Evolutionary conservation across 306 rosid species (phyloP).

Genomic region (Cucumis cinereus): DNA sequence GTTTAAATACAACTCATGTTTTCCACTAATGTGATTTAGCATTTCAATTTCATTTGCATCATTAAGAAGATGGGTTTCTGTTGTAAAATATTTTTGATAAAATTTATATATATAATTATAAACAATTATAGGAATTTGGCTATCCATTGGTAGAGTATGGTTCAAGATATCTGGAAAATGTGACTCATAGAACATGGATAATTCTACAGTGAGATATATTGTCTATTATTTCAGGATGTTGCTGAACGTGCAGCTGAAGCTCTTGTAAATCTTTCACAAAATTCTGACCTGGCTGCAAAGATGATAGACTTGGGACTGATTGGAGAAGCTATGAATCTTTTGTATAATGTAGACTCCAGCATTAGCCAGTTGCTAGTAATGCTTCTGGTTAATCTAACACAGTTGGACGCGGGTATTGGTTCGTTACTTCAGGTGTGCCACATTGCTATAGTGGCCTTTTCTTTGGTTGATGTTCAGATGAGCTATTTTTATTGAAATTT

Average conservation of each 20-base stretch:
- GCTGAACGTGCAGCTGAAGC: conserved; percentile 80
- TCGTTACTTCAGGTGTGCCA: conserved; percentile 74
- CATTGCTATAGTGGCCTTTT: neutral
- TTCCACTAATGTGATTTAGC: neutral
- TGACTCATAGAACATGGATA: neutral
- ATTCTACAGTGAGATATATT: neutral
- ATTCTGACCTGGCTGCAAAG: conserved; percentile 40
- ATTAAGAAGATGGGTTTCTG: neutral
- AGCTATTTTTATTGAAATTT: neutral
- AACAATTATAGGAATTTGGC: neutral
- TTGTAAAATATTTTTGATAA: neutral
- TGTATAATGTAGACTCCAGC: conserved; percentile 48
- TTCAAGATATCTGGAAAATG: neutral
- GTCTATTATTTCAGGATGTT: conserved; percentile 51
- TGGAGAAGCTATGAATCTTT: conserved; percentile 50
- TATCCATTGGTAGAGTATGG: neutral
- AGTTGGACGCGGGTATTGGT: conserved; percentile 45
- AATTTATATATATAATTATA: neutral
- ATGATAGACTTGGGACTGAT: conserved; percentile 54
- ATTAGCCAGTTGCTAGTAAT: conserved; percentile 57
- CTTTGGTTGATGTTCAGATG: neutral
- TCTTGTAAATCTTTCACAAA: conserved; percentile 79
- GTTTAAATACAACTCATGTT: neutral
- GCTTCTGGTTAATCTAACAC: conserved; percentile 91
- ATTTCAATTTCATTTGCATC: neutral